Percentiles rank a stretch among this genome's conserved stretches.
These are phyloP conservation scores for Diaporthe batatas DNA, from an alignment of 2,329 filamentous ascomycete genomes.

Conservation along the genomic window DNA sequence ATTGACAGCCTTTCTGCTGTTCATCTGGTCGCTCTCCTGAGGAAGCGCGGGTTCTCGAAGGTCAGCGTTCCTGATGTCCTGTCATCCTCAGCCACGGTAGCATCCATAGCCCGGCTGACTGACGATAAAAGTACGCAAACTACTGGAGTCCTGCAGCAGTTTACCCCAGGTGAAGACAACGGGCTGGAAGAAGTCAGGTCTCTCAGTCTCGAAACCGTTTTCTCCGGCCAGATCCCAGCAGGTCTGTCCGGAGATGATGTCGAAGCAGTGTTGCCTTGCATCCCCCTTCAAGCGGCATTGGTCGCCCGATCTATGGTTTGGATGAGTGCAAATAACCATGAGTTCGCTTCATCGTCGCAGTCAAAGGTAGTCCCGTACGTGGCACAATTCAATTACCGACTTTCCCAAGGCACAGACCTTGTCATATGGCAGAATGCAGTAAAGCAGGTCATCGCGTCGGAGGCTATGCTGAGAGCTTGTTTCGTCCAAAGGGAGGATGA, in stretches of 20 bases:
- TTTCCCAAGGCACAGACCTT: constrained; percentile 40
- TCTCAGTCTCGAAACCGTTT: constrained; percentile 12
- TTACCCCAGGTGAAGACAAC: neutral
- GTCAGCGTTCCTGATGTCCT: constrained; percentile 52
- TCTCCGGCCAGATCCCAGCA: neutral
- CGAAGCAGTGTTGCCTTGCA: constrained; percentile 42
- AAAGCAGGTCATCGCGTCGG: constrained; percentile 40
- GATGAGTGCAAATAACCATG: constrained; percentile 23
- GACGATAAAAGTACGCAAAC: constrained; percentile 19
- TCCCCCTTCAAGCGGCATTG: constrained; percentile 45
- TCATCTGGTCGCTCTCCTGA: constrained; percentile 51
- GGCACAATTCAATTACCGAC: constrained; percentile 43
- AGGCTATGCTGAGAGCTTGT: constrained; percentile 44
- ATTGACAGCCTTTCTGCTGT: constrained; percentile 55
- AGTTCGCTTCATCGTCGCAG: neutral
- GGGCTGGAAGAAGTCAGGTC: constrained; percentile 12
- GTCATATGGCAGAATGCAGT: constrained; percentile 41
- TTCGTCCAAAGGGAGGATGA: constrained; percentile 44
- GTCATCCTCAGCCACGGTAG: constrained; percentile 46
- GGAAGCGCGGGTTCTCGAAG: constrained; percentile 50
- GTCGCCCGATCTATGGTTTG: constrained; percentile 53
- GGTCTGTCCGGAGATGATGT: constrained; percentile 39
- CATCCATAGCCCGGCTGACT: constrained; percentile 51
- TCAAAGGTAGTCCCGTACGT: constrained; percentile 43
- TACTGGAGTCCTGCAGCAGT: neutral